phyloP scores from a whole-genome alignment of 2,329 filamentous ascomycete genomes.

The Coniochaeta ligniaria region DNA sequence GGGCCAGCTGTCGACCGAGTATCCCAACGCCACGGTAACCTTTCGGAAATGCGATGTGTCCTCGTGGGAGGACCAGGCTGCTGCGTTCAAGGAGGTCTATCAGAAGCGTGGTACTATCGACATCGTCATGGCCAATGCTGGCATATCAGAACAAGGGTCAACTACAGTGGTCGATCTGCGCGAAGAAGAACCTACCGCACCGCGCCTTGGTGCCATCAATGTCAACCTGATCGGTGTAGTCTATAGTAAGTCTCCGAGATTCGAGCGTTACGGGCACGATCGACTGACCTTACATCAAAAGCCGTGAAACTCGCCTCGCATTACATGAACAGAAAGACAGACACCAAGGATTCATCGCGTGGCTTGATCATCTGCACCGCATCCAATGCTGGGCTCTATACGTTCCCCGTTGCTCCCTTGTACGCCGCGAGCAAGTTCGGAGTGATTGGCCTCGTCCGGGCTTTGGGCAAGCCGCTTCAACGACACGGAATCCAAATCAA shows the following conservation, averaged over 20 bases:
- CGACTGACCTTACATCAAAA: conserved; percentile 12
- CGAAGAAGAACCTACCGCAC: conserved; percentile 19
- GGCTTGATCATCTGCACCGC: conserved; percentile 45
- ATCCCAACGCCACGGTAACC: conserved; percentile 14
- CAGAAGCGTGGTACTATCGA: conserved; percentile 25
- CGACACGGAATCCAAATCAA: conserved; percentile 40
- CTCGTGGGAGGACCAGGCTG: conserved; percentile 25
- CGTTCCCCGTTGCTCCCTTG: conserved; percentile 41
- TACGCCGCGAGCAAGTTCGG: conserved; percentile 41
- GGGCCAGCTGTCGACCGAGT: conserved; percentile 15
- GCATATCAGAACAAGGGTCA: conserved; percentile 32
- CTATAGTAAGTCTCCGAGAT: conserved; percentile 29
- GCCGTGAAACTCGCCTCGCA: conserved; percentile 40
- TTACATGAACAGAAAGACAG: conserved; percentile 39
- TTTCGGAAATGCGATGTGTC: conserved; percentile 29
- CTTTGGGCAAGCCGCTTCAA: conserved; percentile 30
- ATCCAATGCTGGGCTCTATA: conserved; percentile 44
- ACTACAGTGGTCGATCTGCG: conserved; percentile 22
- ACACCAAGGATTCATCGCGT: conserved; percentile 17
- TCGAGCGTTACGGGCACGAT: not conserved
- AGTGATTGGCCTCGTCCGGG: conserved; percentile 42
- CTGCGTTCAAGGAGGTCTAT: conserved; percentile 18
- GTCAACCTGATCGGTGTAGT: conserved; percentile 32
- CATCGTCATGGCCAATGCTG: conserved; percentile 42
- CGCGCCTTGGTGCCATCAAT: conserved; percentile 24